phyloP scores from a whole-genome alignment of 208 protist genomes.

The Phytomonas sp. region DNA sequence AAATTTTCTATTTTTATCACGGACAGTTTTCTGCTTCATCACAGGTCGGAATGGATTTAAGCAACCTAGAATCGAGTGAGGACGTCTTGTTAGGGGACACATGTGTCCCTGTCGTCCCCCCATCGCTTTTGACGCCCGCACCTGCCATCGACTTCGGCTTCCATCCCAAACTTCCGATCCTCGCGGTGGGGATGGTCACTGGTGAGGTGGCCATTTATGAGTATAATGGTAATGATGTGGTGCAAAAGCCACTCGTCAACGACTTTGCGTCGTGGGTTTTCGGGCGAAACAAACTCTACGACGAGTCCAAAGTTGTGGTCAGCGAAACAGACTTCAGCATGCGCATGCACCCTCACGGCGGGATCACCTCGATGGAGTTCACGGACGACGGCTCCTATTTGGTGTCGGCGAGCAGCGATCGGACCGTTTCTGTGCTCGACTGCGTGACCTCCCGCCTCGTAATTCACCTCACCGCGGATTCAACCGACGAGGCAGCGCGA shows the following conservation, averaged over 20 bases:
- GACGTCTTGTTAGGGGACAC: constrained; percentile 64
- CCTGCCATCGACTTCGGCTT: constrained; percentile 71
- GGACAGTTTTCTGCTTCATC: constrained; percentile 5
- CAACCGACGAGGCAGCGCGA: constrained; percentile 15
- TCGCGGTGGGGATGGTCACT: constrained; percentile 69
- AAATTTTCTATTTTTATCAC: background rate
- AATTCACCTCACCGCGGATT: constrained; percentile 52
- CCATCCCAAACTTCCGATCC: constrained; percentile 60
- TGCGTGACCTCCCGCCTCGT: constrained; percentile 59
- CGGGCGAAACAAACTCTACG: constrained; percentile 26
- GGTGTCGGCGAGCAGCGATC: constrained; percentile 73
- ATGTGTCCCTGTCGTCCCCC: constrained; percentile 39
- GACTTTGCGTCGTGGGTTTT: constrained; percentile 72
- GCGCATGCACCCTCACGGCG: constrained; percentile 70
- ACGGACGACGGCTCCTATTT: constrained; percentile 81
- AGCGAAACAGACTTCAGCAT: constrained; percentile 63
- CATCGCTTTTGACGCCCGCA: constrained; percentile 43
- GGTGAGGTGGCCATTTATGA: constrained; percentile 81
- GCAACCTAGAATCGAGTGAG: constrained; percentile 19
- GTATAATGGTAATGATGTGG: constrained; percentile 51
- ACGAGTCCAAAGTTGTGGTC: constrained; percentile 35
- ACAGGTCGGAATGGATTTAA: constrained; percentile 47
- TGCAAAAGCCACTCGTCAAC: constrained; percentile 49
- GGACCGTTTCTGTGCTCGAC: constrained; percentile 75
- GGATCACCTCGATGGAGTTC: constrained; percentile 79